Evolutionary conservation across 129 eudicot genomes (phyloP).

Genomic region (Saussurea involucrata): DNA sequence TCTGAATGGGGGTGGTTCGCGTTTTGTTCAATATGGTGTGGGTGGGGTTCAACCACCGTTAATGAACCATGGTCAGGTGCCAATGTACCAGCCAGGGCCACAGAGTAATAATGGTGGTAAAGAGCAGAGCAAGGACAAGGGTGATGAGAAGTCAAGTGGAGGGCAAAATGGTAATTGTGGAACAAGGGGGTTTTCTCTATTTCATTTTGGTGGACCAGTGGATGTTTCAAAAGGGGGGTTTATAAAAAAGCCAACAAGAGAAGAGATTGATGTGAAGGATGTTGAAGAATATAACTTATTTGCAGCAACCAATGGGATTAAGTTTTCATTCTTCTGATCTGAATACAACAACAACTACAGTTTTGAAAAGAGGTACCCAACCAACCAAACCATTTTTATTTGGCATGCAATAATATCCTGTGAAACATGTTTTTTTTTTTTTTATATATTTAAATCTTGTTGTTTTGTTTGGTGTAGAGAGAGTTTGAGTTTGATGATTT

Average conservation of each 20-base stretch:
- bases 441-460: conserved; percentile 11
- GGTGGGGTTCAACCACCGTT: conserved; percentile 52
- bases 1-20: conserved; percentile 47
- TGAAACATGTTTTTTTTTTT: conserved; percentile 26
- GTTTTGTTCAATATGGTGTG: conserved; percentile 53
- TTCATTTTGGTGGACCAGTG: conserved; percentile 89
- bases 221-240: conserved; percentile 51
- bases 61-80: conserved; percentile 48
- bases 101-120: conserved; percentile 37
- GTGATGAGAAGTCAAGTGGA: conserved; percentile 16
- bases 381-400: conserved; percentile 18
- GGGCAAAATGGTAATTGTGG: conserved; percentile 28
- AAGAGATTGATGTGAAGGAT: conserved; percentile 32
- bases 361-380: conserved; percentile 25
- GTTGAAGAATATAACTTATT: conserved; percentile 73
- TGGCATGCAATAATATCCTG: conserved; percentile 54
- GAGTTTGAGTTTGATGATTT: neutral
- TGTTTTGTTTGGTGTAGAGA: conserved; percentile 17
- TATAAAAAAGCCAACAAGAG: conserved; percentile 15
- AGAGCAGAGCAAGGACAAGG: conserved; percentile 36
- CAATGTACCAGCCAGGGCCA: conserved; percentile 55
- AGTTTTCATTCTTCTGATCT: conserved; percentile 53
- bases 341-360: conserved; percentile 1
- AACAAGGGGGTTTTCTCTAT: conserved; percentile 71
- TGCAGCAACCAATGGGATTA: conserved; percentile 68